These are phyloP conservation scores for Corymbia maculata DNA, from an alignment of 345 rosid genomes.

Conservation along the genomic window DNA sequence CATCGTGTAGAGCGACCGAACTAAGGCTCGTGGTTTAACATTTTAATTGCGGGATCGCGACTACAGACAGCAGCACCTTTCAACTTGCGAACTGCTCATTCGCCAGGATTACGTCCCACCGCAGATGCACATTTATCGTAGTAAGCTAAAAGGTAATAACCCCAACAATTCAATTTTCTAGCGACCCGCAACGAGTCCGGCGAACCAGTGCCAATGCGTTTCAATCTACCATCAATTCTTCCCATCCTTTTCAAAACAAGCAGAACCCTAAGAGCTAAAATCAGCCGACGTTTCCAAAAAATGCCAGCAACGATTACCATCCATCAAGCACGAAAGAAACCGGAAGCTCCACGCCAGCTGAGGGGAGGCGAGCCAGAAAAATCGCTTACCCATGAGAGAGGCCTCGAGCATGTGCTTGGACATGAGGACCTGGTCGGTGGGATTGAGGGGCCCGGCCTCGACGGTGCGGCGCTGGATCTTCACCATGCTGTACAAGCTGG, in stretches of 20 bases:
- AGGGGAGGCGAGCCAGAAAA: neutral
- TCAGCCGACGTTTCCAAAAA: neutral
- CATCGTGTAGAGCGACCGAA: neutral
- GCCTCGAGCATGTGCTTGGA: slow-evolving; percentile 71
- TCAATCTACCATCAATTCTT: neutral
- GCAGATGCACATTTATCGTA: neutral
- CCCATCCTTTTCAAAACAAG: neutral
- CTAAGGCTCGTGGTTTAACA: neutral
- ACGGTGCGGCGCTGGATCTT: slow-evolving; percentile 40
- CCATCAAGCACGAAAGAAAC: neutral
- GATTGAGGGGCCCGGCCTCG: slow-evolving; percentile 51
- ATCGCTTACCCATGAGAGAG: slow-evolving; percentile 66
- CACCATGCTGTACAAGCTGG: slow-evolving; percentile 51
- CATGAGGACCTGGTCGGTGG: slow-evolving; percentile 81
- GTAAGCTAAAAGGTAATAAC: neutral
- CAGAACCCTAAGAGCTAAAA: neutral
- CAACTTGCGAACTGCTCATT: neutral
- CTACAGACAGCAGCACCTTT: neutral
- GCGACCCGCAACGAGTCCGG: neutral
- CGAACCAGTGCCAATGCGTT: neutral
- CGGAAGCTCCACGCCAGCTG: neutral
- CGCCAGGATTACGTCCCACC: neutral
- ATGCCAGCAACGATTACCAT: neutral
- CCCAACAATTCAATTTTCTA: neutral
- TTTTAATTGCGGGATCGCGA: neutral